Conservation (phyloP, 148 eudicot species). For the Cornus suecica region DNA sequence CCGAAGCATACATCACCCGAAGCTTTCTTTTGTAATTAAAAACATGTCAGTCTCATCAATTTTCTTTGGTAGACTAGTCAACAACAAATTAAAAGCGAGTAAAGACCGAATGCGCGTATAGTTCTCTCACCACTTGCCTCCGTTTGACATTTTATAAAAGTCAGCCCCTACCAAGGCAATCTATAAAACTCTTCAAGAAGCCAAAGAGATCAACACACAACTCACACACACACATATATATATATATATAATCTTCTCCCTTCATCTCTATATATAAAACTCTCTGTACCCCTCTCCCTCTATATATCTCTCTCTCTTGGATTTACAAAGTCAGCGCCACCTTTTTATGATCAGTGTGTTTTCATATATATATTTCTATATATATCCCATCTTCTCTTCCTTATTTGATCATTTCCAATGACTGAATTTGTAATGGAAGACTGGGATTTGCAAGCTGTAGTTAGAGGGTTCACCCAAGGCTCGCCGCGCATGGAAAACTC, state of each 20-base stretch:
- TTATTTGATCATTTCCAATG: neutral
- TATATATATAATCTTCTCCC: no score
- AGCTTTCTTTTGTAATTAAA: no score
- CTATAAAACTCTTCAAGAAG: neutral
- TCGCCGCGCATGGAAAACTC: neutral
- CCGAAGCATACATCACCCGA: neutral
- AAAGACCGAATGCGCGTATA: neutral
- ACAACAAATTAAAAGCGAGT: neutral
- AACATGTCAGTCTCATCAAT: neutral
- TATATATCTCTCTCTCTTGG: neutral
- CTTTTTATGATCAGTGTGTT: neutral
- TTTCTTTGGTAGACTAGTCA: neutral
- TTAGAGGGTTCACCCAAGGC: conserved; percentile 25
- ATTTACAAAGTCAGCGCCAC: conserved; percentile 2
- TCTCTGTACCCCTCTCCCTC: neutral
- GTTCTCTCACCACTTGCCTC: neutral
- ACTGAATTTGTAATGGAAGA: conserved; percentile 16
- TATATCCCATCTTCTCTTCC: no score
- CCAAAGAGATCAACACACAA: neutral
- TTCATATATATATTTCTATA: no score
- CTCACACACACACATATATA: no score
- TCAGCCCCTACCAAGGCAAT: neutral
- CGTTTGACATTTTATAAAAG: neutral
- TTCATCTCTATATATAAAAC: neutral
- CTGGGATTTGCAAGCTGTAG: conserved; percentile 62